Evolutionary conservation across 768 basidiomycete genomes (phyloP).

Genomic region (Collybia sp.): DNA sequence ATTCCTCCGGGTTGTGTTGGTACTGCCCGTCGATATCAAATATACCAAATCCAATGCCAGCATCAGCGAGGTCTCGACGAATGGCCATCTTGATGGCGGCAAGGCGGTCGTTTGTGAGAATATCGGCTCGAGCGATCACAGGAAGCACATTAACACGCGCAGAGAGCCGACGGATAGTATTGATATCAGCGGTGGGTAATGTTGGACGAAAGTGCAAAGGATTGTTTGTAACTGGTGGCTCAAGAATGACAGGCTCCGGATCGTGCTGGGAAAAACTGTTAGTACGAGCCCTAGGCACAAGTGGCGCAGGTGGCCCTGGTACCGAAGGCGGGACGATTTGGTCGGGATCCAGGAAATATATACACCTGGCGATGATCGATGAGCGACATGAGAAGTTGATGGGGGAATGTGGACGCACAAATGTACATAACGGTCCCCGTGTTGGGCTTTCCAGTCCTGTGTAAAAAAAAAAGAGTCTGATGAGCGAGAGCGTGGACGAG

Average conservation of each 20-base stretch:
- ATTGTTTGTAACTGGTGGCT: slow-evolving; percentile 73
- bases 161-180: slow-evolving; percentile 74
- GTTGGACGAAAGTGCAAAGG: slow-evolving; percentile 64
- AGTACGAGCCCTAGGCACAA: slow-evolving; percentile 62
- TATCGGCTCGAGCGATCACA: slow-evolving; percentile 78
- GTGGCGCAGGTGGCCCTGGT: slow-evolving; percentile 61
- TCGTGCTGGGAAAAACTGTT: slow-evolving; percentile 72
- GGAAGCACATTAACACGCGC: slow-evolving; percentile 85
- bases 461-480: slow-evolving; percentile 15
- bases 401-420: slow-evolving; percentile 44
- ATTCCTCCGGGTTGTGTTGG: slow-evolving; percentile 40
- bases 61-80: slow-evolving; percentile 75
- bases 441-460: slow-evolving; percentile 69
- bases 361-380: slow-evolving; percentile 48
- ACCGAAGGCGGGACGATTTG: slow-evolving; percentile 68
- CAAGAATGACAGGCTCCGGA: slow-evolving; percentile 72
- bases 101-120: slow-evolving; percentile 77
- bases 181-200: slow-evolving; percentile 67
- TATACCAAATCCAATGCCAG: slow-evolving; percentile 86
- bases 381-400: slow-evolving; percentile 9
- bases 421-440: slow-evolving; percentile 77
- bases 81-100: slow-evolving; percentile 76
- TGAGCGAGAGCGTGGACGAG: slow-evolving; percentile 11
- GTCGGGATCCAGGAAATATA: slow-evolving; percentile 87
- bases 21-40: slow-evolving; percentile 71